Conservation (phyloP, 495 filamentous ascomycete species). For the Viridothelium virens region DNA sequence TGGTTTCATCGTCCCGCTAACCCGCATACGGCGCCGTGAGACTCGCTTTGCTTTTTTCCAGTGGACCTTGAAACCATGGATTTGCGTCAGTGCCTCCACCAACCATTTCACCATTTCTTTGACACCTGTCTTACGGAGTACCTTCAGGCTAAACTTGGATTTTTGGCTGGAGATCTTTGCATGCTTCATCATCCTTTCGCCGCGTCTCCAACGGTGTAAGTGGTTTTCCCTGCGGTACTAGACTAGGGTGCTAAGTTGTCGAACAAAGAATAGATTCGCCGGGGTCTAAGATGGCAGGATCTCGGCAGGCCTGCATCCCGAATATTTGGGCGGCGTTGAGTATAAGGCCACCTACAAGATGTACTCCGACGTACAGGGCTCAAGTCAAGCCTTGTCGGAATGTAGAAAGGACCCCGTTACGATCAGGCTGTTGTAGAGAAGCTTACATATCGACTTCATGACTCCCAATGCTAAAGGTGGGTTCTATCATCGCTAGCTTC, state of each 20-base stretch:
- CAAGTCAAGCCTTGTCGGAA: no score
- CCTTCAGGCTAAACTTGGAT: conserved; percentile 1
- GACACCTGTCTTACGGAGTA: background rate
- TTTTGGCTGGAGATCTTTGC: background rate
- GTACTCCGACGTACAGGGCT: no score
- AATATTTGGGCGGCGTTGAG: no score
- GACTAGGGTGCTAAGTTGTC: no score
- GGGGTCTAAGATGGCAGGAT: no score
- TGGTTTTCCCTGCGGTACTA: background rate
- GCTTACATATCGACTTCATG: no score
- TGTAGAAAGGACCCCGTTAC: no score
- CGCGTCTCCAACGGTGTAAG: background rate
- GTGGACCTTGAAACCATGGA: conserved; percentile 3
- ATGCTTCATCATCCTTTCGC: background rate
- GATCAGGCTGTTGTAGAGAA: no score
- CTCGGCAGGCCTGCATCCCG: no score
- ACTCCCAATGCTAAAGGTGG: no score
- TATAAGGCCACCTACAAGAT: no score
- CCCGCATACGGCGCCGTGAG: background rate
- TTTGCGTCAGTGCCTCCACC: background rate
- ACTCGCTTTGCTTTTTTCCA: background rate
- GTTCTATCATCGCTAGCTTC: no score
- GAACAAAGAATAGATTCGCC: background rate
- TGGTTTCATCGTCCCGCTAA: conserved; percentile 2
- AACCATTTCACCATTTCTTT: background rate